A percentile compares a stretch with the other conserved stretches of the same genome.
phyloP scores from a whole-genome alignment of 225 moss, liverwort and hornwort species.

The Marchantia paleacea region DNA sequence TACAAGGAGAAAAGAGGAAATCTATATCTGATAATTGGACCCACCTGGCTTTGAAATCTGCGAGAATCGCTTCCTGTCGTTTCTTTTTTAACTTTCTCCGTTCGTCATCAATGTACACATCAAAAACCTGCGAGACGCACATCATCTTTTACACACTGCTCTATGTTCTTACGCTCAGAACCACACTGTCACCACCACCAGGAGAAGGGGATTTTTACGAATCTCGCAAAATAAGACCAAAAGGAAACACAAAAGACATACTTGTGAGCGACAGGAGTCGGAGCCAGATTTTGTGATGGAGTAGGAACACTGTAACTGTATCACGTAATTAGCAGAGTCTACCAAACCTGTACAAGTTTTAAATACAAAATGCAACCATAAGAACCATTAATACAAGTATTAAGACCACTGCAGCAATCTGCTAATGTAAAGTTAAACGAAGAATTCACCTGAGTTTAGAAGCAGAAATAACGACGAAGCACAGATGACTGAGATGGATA shows the following conservation, averaged over 20 bases:
- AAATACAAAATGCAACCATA: not conserved
- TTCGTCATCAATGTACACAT: slow-evolving; percentile 49
- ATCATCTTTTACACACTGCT: not conserved
- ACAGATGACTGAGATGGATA: not conserved
- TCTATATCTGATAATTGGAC: not conserved
- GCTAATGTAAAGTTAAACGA: too few relatives aligned
- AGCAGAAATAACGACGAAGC: not conserved
- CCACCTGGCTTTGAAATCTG: slow-evolving; percentile 84
- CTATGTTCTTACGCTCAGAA: not conserved
- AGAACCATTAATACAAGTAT: too few relatives aligned
- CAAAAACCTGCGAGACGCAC: slow-evolving; percentile 17
- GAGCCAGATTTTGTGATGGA: slow-evolving; percentile 42
- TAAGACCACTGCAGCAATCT: not conserved
- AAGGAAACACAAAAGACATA: slow-evolving; percentile 22
- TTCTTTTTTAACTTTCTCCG: slow-evolving; percentile 76
- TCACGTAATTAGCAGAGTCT: slow-evolving; percentile 63
- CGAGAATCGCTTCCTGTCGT: slow-evolving; percentile 89
- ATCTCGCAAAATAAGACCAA: not conserved
- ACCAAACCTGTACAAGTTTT: slow-evolving; percentile 60
- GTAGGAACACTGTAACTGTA: slow-evolving; percentile 48
- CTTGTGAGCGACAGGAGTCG: slow-evolving; percentile 58
- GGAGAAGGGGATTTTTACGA: too few relatives aligned
- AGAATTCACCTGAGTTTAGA: too few relatives aligned
- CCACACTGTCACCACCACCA: not conserved
- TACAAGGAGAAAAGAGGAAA: too few relatives aligned